Base-by-base conservation (phyloP, 2,329 filamentous ascomycete genomes). In the Rhinocladiella mackenziei region DNA sequence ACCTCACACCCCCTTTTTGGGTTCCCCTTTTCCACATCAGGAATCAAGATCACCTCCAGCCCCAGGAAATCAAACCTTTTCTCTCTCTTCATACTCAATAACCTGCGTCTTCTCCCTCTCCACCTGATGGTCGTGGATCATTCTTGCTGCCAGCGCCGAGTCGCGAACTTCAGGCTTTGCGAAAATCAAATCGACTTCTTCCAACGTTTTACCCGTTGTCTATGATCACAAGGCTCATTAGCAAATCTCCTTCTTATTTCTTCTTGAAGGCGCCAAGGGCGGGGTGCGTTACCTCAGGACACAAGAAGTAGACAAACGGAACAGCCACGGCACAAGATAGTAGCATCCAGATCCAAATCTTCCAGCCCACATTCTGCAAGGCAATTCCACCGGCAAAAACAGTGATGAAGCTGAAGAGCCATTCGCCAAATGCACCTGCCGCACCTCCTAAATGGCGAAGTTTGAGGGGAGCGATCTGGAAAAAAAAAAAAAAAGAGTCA, bases 181-280 rank as follows among this genome's bases (percentile, higher is more conserved):
- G 32, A 69, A 69, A n/a, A 69, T 58, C 38, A 63, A 58, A 35
- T 74, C 78, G 68, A 84, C 78, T 56, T 83, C 80, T 55, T 84
- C 81, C 0, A 84, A 68, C 5, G 48, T 44, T 19, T 51, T 51
- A 14, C 48, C 48, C 3, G 48, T 51, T 6, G 48, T 51, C 43
- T 51, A 14, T 50, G 37, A 0, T 58, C 57, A 25, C 60, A 61
- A 26, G 61, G 11, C 2, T 13, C 23, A 28, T 36, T 9, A 13
- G 11, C 4, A 8, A 18, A 1, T n/a, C 10, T 10, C 3, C 4
- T 9, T 18, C 11, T 9, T 13, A 3, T 14, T 37, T 10, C 14
- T 13, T 19, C 4, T 14, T 19, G 8, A 5, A 18, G 25, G 8
- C 3, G 11, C 4, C 11, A 31, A 20, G 3, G 23, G 31, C 3